Base-by-base conservation (phyloP, 2,329 filamentous ascomycete genomes). In the Penicillium verrucosum region DNA sequence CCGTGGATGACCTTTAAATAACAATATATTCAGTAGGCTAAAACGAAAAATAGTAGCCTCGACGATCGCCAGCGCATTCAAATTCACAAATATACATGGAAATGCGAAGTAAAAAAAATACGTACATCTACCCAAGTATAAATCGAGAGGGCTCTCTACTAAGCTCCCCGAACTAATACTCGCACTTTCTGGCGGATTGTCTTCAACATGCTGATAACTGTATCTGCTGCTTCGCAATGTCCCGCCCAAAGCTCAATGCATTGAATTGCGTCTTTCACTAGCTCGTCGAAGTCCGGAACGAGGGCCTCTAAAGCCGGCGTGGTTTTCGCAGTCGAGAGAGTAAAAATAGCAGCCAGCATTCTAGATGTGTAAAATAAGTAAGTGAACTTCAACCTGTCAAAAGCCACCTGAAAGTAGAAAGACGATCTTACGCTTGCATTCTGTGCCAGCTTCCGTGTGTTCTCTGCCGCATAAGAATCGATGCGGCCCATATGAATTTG, bases 241-340 rank as follows among this genome's bases (percentile, higher is more conserved):
- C 34, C 47, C 23, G 57, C 58, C 61, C 61, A 63, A 16, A 51
- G 60, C 37, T 56, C 48, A 14, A 59, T 56, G 9, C 29, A 55
- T 18, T 48, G 11, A n/a, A 63, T 63, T 14, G 54, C 60, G 14
- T 55, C 44, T 6, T 54, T 52, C 27, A 60, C 54, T 5, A 62
- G 21, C 11, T 55, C 55, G 18, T 63, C 58, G 9, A 60, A 63
- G 21, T 63, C 60, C 10, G 55, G 55, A 12, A 63, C 58, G 10
- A 63, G 57, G 5, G 50, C 40, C 11, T 46, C 45, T 8, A 63
- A 49, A 12, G 55, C 42, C 2, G 61, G 61, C 2, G 61, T 60
- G n/a, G 25, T 52, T 43, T 59, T 63, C 5, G 61, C 61, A 32
- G 58, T 62, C 21, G 61, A 51, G 27, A 63, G 49, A 10, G 61